A percentile compares a stretch with the other conserved stretches of the same genome.
phyloP scores from a whole-genome alignment of 139 green algal genomes.

The Spirogloea muscicola region DNA sequence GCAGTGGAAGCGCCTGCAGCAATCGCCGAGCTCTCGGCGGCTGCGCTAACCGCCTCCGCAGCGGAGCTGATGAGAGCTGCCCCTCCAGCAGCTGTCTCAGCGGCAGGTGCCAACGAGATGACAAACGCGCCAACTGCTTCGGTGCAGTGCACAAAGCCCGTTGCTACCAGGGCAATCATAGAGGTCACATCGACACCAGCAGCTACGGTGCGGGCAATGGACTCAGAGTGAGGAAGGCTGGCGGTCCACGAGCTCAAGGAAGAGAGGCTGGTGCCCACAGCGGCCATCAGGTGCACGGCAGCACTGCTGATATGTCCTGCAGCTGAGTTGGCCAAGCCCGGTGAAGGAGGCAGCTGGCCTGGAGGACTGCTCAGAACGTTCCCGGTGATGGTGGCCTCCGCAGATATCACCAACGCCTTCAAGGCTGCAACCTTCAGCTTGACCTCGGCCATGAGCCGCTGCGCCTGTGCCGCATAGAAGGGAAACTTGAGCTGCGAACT shows the following conservation, averaged over 20 bases:
- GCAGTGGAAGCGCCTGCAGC: not conserved
- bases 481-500: slow-evolving; percentile 29
- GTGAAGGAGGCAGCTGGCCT: too few relatives aligned
- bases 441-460: slow-evolving; percentile 6
- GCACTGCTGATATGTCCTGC: not conserved
- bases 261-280: not conserved
- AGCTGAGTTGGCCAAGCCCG: not conserved
- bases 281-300: not conserved
- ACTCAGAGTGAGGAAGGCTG: not conserved
- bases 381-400: not conserved
- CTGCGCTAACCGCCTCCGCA: not conserved
- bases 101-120: too few relatives aligned
- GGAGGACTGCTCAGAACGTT: too few relatives aligned
- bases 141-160: too few relatives aligned
- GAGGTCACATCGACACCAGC: not conserved
- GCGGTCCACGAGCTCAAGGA: not conserved
- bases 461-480: slow-evolving; percentile 20
- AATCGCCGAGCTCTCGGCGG: not conserved
- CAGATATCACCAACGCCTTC: not conserved
- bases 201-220: too few relatives aligned
- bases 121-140: too few relatives aligned
- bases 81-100: too few relatives aligned
- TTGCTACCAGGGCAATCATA: not conserved
- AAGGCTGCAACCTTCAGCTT: not conserved
- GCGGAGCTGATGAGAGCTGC: too few relatives aligned